Evolutionary conservation across 202 grass and related monocot species (phyloP), one percentile per base, ranked within the genome.

Genomic region (Setaria italica): DNA sequence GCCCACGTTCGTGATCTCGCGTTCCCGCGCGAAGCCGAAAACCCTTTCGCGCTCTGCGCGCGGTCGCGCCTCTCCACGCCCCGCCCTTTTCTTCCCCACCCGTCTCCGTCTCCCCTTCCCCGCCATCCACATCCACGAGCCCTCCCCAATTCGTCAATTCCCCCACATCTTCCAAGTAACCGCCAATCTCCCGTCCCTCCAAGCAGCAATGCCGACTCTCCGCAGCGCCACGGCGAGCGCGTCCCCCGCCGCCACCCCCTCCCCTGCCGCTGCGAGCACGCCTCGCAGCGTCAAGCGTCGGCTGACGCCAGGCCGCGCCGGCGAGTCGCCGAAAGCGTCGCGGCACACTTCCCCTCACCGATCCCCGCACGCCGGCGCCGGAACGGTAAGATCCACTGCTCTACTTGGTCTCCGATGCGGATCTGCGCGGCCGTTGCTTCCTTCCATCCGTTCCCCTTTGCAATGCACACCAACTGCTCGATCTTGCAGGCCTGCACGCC

Each of bases 1-100:
- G 6, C 13, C 43, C 71, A 17, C 85, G 80, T 83, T 80, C 80
- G 67, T n/a, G 25, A 39, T 67, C 81, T 5, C 10, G 64, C 72
- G 82, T 91, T 91, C 89, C 82, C 89, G 89, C 89, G 72, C 85
- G 77, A 78, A 72, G n/a, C 45, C 77, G 71, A 88, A 87, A 88
- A 72, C 39, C 49, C n/a, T 59, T 85, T 85, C 70, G 89, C 89
- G 85, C 55, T 86, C 81, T 87, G 78, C 80, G 84, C 80, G 80
- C 65, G 37, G 42, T 20, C 56, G 69, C 80, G 55, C 69, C 58
- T 34, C 25, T 54, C 12, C 84, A 33, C 20, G 45, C 17, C 76
- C 42, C 80, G 85, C 80, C 89, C 53, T 81, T 88, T 87, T 79
- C 89, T 78, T 65, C 19, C 34, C 71, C 81, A 46, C 69, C 70